Evolutionary conservation across 2,329 filamentous ascomycete species (phyloP).

Genomic region (Ceratocystiopsis brevicomis): DNA sequence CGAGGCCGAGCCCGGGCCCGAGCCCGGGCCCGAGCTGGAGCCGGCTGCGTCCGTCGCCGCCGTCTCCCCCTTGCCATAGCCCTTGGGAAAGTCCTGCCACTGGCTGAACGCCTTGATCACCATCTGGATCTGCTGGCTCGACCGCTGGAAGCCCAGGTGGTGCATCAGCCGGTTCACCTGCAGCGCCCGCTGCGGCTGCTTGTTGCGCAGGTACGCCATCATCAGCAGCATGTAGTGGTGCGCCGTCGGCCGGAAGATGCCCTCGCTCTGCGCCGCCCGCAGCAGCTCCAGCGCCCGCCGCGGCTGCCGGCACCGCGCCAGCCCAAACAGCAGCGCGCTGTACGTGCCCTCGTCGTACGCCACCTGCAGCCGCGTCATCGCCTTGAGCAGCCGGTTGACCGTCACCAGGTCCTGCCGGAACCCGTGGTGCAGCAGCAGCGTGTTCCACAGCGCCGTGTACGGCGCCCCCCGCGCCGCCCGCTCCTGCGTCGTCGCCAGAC

Average conservation of each 20-base stretch:
- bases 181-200: conserved; percentile 23
- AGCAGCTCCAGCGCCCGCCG: conserved; percentile 31
- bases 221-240: conserved; percentile 36
- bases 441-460: conserved; percentile 57
- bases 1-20: too few species aligned
- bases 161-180: conserved; percentile 25
- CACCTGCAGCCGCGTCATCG: conserved; percentile 28
- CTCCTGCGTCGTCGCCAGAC: conserved; percentile 33
- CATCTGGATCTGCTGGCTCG: conserved; percentile 24
- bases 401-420: conserved; percentile 33
- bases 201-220: conserved; percentile 27
- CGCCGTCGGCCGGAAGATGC: conserved; percentile 24
- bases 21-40: too few species aligned
- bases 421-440: conserved; percentile 51
- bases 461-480: conserved; percentile 21
- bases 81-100: conserved; percentile 15
- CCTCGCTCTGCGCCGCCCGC: conserved; percentile 22
- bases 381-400: conserved; percentile 27
- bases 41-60: too few species aligned
- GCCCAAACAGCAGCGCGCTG: conserved; percentile 27
- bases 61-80: background rate
- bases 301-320: conserved; percentile 29
- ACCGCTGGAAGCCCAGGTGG: conserved; percentile 21
- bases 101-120: conserved; percentile 23
- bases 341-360: conserved; percentile 32